Percentiles rank a stretch among this genome's conserved stretches.
These are phyloP conservation scores for Colletotrichum scovillei DNA, from an alignment of 2,329 filamentous ascomycete species.

Conservation along the genomic window DNA sequence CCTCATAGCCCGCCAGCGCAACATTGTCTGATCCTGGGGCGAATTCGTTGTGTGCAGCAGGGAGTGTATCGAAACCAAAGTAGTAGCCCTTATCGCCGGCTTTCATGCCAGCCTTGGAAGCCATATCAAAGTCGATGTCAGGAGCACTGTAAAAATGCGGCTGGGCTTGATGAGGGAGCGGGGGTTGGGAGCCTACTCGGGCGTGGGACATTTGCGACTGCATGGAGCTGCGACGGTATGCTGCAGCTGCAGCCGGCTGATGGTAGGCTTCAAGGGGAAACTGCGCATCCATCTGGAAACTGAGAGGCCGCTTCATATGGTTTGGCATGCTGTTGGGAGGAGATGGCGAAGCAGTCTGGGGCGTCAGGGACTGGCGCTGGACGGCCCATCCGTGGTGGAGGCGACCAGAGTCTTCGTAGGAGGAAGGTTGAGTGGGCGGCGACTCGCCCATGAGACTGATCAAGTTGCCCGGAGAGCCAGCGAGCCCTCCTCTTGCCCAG, in stretches of 20 bases:
- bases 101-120: conserved; percentile 64
- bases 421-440: conserved; percentile 63
- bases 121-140: conserved; percentile 78
- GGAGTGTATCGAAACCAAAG: conserved; percentile 83
- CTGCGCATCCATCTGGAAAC: conserved; percentile 64
- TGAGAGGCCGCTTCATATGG: conserved; percentile 44
- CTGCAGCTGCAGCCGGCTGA: conserved; percentile 47
- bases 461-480: conserved; percentile 64
- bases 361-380: conserved; percentile 56
- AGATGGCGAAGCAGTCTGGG: conserved; percentile 56
- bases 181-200: conserved; percentile 64
- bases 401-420: conserved; percentile 60
- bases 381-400: conserved; percentile 59
- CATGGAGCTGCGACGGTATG: conserved; percentile 58
- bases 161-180: conserved; percentile 80
- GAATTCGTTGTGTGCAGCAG: conserved; percentile 48
- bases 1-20: conserved; percentile 82
- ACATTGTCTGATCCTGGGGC: conserved; percentile 67
- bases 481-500: conserved; percentile 57
- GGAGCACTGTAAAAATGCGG: conserved; percentile 82
- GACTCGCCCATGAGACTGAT: conserved; percentile 64
- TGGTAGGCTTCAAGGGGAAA: conserved; percentile 55
- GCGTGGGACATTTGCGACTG: conserved; percentile 62
- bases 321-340: conserved; percentile 43
- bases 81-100: conserved; percentile 79